These are phyloP conservation scores for Taiwanofungus camphoratus DNA, from an alignment of 1,284 basidiomycete genomes.

Conservation along the genomic window DNA sequence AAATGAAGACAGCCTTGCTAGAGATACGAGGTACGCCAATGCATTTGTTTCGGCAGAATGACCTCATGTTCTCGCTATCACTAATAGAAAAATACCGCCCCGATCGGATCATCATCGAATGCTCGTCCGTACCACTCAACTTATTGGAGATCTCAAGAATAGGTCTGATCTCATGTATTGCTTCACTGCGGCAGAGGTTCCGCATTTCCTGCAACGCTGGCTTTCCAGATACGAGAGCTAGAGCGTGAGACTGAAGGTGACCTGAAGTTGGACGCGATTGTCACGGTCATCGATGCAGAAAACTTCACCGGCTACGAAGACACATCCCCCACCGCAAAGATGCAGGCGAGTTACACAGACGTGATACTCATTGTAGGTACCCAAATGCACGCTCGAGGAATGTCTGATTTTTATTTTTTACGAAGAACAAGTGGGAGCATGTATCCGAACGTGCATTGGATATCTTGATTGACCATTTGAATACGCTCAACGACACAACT, in stretches of 20 bases:
- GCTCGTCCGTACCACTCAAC: slow-evolving; percentile 54
- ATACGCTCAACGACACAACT: slow-evolving; percentile 83
- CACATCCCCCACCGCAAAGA: slow-evolving; percentile 79
- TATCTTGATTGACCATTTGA: slow-evolving; percentile 78
- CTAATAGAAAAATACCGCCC: slow-evolving; percentile 71
- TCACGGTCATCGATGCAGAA: slow-evolving; percentile 86
- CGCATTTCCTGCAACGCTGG: slow-evolving; percentile 85
- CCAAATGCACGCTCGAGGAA: neutral
- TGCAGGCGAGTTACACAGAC: slow-evolving; percentile 93
- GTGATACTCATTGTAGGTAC: slow-evolving; percentile 73
- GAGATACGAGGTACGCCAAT: slow-evolving; percentile 67
- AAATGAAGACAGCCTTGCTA: slow-evolving; percentile 83
- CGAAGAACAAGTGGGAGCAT: slow-evolving; percentile 83
- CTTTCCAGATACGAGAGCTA: slow-evolving; percentile 86
- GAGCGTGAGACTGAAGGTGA: slow-evolving; percentile 71
- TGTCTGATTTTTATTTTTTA: neutral
- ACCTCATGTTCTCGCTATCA: neutral
- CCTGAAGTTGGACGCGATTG: slow-evolving; percentile 81
- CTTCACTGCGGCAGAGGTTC: slow-evolving; percentile 54
- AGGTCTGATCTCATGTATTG: slow-evolving; percentile 3
- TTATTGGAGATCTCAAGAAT: neutral
- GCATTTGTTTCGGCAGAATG: neutral
- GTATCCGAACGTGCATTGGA: slow-evolving; percentile 74
- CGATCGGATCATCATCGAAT: slow-evolving; percentile 89
- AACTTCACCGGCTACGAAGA: slow-evolving; percentile 91